Percentiles rank a stretch among this genome's conserved stretches.
phyloP scores from a whole-genome alignment of 1,284 basidiomycete species.

The Coriolopsis trogii region DNA sequence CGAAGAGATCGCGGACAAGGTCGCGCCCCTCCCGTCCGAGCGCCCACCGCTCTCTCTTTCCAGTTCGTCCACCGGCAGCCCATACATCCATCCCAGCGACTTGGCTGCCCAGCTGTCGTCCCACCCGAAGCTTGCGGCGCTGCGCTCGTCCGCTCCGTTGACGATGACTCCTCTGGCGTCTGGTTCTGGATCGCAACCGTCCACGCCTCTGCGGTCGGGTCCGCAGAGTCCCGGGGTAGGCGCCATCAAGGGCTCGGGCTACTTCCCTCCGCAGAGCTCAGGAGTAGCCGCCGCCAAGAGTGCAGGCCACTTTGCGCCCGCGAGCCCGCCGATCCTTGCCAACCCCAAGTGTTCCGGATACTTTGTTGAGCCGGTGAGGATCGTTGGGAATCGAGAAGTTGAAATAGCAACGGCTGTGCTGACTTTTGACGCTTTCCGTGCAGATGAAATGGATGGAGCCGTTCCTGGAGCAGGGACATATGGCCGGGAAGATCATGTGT shows the following conservation, averaged over 20 bases:
- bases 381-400: neutral
- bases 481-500: conserved; percentile 89
- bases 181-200: conserved; percentile 21
- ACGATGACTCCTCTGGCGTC: conserved; percentile 35
- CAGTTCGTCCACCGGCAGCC: too few species aligned
- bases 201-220: conserved; percentile 13
- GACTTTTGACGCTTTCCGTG: neutral
- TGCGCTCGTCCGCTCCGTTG: conserved; percentile 41
- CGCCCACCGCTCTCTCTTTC: conserved; percentile 16
- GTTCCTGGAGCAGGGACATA: conserved; percentile 70
- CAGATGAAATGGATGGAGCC: conserved; percentile 96
- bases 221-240: conserved; percentile 13
- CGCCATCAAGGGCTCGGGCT: too few species aligned
- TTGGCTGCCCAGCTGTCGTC: conserved; percentile 52
- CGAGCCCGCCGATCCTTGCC: conserved; percentile 68
- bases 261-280: conserved; percentile 13
- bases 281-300: conserved; percentile 10
- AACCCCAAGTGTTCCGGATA: conserved; percentile 91
- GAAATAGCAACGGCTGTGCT: neutral
- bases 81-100: conserved; percentile 44
- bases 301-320: conserved; percentile 16
- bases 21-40: conserved; percentile 13
- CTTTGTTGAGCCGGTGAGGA: conserved; percentile 90
- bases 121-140: conserved; percentile 56
- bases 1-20: conserved; percentile 13